Base-by-base conservation (phyloP, 2,329 filamentous ascomycete genomes). In the Claviceps monticola region DNA sequence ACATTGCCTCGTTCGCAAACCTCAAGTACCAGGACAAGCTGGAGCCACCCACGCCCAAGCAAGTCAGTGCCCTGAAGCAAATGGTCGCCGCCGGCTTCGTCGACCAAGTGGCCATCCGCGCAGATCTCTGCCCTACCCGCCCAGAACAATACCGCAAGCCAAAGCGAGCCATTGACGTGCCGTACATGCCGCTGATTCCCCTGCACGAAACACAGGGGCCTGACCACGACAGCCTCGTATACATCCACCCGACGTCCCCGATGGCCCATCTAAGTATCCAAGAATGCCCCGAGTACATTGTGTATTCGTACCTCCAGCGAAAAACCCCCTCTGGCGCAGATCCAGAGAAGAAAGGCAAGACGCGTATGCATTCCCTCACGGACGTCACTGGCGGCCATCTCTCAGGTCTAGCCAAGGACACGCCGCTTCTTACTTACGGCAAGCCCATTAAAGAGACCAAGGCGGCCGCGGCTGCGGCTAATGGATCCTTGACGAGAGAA, bases 21-120 rank as follows among this genome's bases (percentile, higher is more conserved):
- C 76, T 72, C 37, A 69, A 70, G 51, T 77, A 76, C 57, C 66
- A 74, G 51, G 78, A 81, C 34, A 75, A 74, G 59, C 71, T 84
- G 2, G 71, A 76, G 47, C 72, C 74, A 0, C 81, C 81, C 0
- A 78, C 79, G 0, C 71, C 81, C 6, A 84, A 82, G 57, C 84
- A 89, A 62, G 72, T 94, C 29, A 82, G 83, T 46, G 82, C 88
- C 1, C 73, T 98, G 29, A 95, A 94, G 66, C 88, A 96, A 63
- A 94, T 97, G 70, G 82, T 88, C 21, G 88, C 91, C 0, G 85
- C 88, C 0, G 93, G 91, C 1, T 97, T 96, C 70, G 82, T 97
- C 61, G 93, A 98, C 67, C 86, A 96, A 59, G 79, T 98, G 42
- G 93, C 93, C 46, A 89, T 97, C 59, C 86, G 93, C 54, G 88